These are phyloP conservation scores for Rosa rugosa DNA, from an alignment of 306 rosid genomes.

Conservation along the genomic window DNA sequence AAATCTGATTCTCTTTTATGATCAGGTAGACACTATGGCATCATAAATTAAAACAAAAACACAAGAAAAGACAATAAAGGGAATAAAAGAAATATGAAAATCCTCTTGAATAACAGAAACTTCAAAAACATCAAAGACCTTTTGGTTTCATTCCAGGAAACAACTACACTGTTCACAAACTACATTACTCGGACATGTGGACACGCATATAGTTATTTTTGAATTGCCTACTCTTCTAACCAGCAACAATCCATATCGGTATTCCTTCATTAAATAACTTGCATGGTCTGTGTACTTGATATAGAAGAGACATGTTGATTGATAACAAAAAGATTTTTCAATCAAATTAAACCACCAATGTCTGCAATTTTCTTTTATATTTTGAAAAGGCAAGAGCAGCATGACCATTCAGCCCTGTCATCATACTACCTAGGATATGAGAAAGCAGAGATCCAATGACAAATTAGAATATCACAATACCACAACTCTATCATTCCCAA, in stretches of 20 bases:
- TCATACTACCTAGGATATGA: background rate
- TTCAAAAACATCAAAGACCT: background rate
- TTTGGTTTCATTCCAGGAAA: background rate
- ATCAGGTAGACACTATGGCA: background rate
- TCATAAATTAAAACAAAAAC: background rate
- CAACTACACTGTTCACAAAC: background rate
- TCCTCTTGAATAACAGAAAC: background rate
- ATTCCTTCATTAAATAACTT: background rate
- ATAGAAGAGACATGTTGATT: no score
- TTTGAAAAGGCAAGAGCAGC: background rate
- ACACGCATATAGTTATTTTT: no score
- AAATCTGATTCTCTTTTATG: background rate
- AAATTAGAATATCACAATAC: background rate
- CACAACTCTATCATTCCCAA: background rate
- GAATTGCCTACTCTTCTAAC: background rate
- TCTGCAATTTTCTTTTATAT: background rate
- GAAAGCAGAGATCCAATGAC: constrained; percentile 1
- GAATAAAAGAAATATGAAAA: background rate
- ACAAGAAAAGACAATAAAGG: background rate
- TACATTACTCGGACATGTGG: background rate
- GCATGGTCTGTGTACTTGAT: background rate
- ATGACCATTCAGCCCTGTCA: background rate
- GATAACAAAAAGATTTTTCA: no score
- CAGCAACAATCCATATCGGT: background rate
- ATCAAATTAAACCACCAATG: no score